Evolutionary conservation across 768 basidiomycete genomes (phyloP), one percentile per base, ranked within the genome.

Genomic region (Panaeolus cyanescens): DNA sequence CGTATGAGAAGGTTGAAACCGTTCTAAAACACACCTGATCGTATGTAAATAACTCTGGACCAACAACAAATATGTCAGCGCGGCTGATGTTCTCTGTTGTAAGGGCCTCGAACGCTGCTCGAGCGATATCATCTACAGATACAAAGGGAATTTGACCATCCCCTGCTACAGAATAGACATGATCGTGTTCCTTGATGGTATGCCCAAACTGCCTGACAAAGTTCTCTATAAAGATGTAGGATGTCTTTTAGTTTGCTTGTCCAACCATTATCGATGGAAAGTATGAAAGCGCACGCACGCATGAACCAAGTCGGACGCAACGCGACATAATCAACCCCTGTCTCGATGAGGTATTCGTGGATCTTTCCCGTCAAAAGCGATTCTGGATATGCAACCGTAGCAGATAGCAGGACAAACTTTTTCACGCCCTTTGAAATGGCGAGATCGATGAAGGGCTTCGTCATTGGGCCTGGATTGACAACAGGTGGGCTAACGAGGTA

Each of bases 21-120:
- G 19, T 3, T 8, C n/a, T n/a, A n/a, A n/a, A 22, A 42, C 68
- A 5, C 17, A 73, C 74, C 61, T 73, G 56, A 59, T 71, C 71
- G 34, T 71, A 74, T 1, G 70, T 64, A 17, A 68, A 53, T 12
- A 70, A 56, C 32, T 72, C 71, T 1, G 73, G 72, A 8, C 74
- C 74, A 30, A 74, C 55, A 10, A 74, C 62, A 32, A 64, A 63
- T 4, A 58, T 59, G 39, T 68, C 63, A 8, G 55, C 58, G 22
- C 65, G 58, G 10, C 63, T 60, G 53, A 62, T 65, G 33, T 65
- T 61, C 17, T 68, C 65, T 22, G 61, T 61, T 10, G 65, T 62
- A 5, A 75, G 63, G 9, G 71, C 70, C 12, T 66, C 62, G 61
- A 66, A 61, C 1, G 67, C 71, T 1, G 64, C 64, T 12, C 65